Evolutionary conservation across 208 protist genomes (phyloP).

Genomic region (Crithidia bombi): DNA sequence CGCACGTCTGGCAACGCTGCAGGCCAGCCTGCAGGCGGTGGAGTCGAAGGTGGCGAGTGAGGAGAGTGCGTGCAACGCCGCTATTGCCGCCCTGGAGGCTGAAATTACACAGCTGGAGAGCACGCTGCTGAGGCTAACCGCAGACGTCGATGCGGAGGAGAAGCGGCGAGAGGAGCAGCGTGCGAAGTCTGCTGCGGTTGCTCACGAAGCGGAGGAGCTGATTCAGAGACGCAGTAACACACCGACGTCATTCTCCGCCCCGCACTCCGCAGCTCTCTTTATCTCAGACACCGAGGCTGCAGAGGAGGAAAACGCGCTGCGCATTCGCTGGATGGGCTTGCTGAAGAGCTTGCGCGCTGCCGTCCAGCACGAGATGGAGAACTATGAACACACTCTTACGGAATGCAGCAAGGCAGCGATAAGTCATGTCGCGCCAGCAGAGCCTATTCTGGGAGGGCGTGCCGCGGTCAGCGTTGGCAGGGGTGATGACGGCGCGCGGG

Average conservation of each 20-base stretch:
- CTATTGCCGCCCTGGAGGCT: slow-evolving; percentile 5
- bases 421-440: not conserved
- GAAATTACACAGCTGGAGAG: slow-evolving; percentile 18
- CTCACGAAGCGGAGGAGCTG: not conserved
- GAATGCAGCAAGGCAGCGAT: not conserved
- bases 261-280: slow-evolving; percentile 17
- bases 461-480: too few species aligned
- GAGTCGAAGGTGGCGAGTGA: slow-evolving; percentile 13
- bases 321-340: slow-evolving; percentile 27
- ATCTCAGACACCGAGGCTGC: slow-evolving; percentile 30
- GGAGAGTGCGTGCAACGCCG: slow-evolving; percentile 7
- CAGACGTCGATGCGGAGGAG: not conserved
- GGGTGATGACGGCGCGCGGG: not conserved
- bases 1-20: not conserved
- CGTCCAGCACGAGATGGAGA: slow-evolving; percentile 31
- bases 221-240: not conserved
- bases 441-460: too few species aligned
- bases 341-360: slow-evolving; percentile 28
- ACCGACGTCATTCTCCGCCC: not conserved
- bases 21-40: slow-evolving; percentile 18
- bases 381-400: slow-evolving; percentile 31
- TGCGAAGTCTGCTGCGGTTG: not conserved
- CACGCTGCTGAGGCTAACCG: not conserved
- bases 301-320: slow-evolving; percentile 28
- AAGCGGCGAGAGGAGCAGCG: not conserved